Evolutionary conservation across 495 filamentous ascomycete genomes (phyloP).

Genomic region (Xylaria grammica): DNA sequence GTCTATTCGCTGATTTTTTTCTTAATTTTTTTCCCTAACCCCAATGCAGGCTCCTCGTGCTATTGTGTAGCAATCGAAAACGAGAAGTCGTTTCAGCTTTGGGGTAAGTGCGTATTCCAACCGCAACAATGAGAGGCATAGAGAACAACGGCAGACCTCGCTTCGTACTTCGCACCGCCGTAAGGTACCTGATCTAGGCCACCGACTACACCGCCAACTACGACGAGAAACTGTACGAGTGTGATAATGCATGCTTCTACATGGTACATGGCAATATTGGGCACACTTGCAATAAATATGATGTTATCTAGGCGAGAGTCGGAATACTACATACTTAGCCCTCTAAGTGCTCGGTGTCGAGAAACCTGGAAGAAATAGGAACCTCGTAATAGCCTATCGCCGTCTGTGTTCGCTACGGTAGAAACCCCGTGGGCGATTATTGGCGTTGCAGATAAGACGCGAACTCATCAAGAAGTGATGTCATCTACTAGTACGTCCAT

Average conservation of each 20-base stretch:
- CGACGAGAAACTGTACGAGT: background rate
- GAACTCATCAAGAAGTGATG: background rate
- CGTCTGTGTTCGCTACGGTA: background rate
- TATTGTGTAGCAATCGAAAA: slow-evolving; percentile 4
- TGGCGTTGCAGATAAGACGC: background rate
- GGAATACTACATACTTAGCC: slow-evolving; percentile 6
- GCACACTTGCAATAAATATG: background rate
- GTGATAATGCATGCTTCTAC: background rate
- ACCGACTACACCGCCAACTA: slow-evolving; percentile 5
- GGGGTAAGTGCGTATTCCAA: slow-evolving; percentile 18
- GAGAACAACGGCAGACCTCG: background rate
- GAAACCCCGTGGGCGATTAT: background rate
- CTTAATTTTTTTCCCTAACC: too few species aligned
- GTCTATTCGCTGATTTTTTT: background rate
- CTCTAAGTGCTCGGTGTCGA: background rate
- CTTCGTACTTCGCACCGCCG: background rate
- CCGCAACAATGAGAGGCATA: slow-evolving; percentile 5
- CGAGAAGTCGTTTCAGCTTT: slow-evolving; percentile 15
- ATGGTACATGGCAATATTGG: background rate
- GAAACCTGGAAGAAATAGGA: background rate
- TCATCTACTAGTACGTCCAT: background rate
- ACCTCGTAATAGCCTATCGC: background rate
- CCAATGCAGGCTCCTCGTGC: background rate
- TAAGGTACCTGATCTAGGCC: background rate
- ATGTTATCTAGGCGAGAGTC: slow-evolving; percentile 12